These are phyloP conservation scores for Hapsidospora chrysogenum DNA, from an alignment of 495 filamentous ascomycete genomes.

Conservation along the genomic window DNA sequence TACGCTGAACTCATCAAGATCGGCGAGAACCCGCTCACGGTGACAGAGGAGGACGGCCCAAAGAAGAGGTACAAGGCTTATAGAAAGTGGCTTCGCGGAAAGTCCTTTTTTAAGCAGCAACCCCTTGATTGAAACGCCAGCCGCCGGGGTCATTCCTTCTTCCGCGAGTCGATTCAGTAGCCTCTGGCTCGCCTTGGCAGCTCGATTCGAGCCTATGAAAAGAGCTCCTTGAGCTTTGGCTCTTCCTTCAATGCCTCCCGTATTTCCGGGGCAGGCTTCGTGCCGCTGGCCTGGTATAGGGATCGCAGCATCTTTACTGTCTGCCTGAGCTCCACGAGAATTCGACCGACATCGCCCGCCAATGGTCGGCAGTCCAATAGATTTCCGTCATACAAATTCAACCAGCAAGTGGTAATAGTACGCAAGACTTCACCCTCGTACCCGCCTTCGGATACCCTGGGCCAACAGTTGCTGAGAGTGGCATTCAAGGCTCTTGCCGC, in stretches of 20 bases:
- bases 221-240: conserved; percentile 5
- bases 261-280: neutral
- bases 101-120: conserved; percentile 85
- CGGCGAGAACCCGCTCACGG: conserved; percentile 71
- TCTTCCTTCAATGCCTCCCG: neutral
- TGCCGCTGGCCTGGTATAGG: conserved; percentile 6
- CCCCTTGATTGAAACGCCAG: conserved; percentile 38
- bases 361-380: too few relatives aligned
- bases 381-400: conserved; percentile 37
- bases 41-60: conserved; percentile 60
- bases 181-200: neutral
- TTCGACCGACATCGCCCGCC: conserved; percentile 7
- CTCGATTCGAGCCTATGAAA: conserved; percentile 13
- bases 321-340: conserved; percentile 30
- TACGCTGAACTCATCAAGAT: conserved; percentile 63
- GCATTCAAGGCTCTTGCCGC: conserved; percentile 36
- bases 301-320: conserved; percentile 5
- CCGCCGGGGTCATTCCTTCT: too few relatives aligned
- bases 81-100: conserved; percentile 79
- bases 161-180: neutral
- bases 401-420: conserved; percentile 49
- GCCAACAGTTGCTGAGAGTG: conserved; percentile 56
- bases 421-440: conserved; percentile 56
- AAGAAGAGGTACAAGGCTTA: conserved; percentile 97
- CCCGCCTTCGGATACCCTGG: conserved; percentile 36